These are phyloP conservation scores for Sporothrix inflata DNA, from an alignment of 2,329 filamentous ascomycete species.

Conservation along the genomic window DNA sequence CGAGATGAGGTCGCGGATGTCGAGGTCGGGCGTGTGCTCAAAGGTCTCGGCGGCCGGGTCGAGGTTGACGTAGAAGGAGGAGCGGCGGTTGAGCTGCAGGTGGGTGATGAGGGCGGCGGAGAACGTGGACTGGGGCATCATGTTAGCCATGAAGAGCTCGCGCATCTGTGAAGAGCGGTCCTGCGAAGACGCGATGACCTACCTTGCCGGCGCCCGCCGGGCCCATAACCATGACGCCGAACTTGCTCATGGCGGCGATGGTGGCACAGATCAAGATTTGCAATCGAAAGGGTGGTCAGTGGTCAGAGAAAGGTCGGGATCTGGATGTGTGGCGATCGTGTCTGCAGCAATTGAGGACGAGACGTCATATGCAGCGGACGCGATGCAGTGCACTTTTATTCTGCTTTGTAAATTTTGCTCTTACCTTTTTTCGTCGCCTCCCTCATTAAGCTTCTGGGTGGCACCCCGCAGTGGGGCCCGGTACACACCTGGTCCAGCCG, in stretches of 20 bases:
- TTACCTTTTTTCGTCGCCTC: conserved; percentile 4
- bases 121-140: conserved; percentile 75
- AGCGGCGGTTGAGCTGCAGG: conserved; percentile 86
- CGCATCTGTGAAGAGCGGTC: neutral
- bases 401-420: conserved; percentile 10
- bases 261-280: neutral
- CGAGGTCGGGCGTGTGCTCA: conserved; percentile 86
- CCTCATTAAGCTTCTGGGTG: conserved; percentile 22
- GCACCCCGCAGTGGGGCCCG: conserved; percentile 31
- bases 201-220: conserved; percentile 94
- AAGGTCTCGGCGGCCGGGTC: conserved; percentile 95
- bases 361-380: conserved; percentile 9
- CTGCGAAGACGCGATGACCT: conserved; percentile 39
- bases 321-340: neutral
- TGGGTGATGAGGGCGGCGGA: conserved; percentile 92
- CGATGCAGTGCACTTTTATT: neutral
- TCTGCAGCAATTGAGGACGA: neutral
- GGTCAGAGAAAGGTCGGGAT: neutral
- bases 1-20: conserved; percentile 93
- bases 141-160: conserved; percentile 4
- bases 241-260: conserved; percentile 77
- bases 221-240: conserved; percentile 92
- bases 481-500: neutral
- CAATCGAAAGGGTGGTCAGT: neutral
- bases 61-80: conserved; percentile 96